Base-by-base conservation (phyloP, 306 rosid genomes). In the Echinosophora koreensis region DNA sequence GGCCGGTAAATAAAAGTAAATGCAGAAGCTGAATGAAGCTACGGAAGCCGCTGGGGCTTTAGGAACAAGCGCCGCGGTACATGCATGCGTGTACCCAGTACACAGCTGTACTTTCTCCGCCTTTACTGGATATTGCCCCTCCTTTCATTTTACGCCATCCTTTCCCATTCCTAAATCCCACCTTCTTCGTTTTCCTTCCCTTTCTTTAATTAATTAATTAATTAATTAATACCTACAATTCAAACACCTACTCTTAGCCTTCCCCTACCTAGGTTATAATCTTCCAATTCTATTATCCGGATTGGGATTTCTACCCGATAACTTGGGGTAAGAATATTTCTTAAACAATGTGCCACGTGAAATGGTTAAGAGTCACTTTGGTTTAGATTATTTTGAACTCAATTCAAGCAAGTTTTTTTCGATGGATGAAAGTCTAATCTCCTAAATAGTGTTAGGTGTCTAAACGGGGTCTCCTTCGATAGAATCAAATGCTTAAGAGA, bases 41-140 rank as follows among this genome's bases (percentile, higher is more conserved):
- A 83, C 59, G 79, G 81, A 80, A 49, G 74, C 15, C 44, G 80
- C 56, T 68, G 82, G 84, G 55, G 32, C 64, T 69, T 69, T 73
- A 8, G 83, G 50, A 67, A 80, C 81, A 69, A 82, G 73, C 67
- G 66, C 74, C 83, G 72, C 30, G 34, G 54, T 82, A 69, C 67
- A 74, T 78, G 88, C 84, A 42, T 37, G 80, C 86, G 76, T 85
- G 76, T 74, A 81, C 73, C 72, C 86, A 27, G 79, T 62, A 54
- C 64, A 56, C 73, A 18, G 44, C 69, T 76, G 74, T 70, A 78
- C 81, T 9, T 66, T 5, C 67, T 73, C 73, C 66, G 8, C 10
- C 80, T 73, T 82, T 38, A 69, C 82, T 72, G 56, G 62, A 74
- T 73, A 42, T 49, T 78, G 69, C 80, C 80, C 38, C 61, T 50